Percentiles rank a stretch among this genome's conserved stretches.
Conservation (phyloP, 495 filamentous ascomycete species). For the Apiosordaria backusii region DNA sequence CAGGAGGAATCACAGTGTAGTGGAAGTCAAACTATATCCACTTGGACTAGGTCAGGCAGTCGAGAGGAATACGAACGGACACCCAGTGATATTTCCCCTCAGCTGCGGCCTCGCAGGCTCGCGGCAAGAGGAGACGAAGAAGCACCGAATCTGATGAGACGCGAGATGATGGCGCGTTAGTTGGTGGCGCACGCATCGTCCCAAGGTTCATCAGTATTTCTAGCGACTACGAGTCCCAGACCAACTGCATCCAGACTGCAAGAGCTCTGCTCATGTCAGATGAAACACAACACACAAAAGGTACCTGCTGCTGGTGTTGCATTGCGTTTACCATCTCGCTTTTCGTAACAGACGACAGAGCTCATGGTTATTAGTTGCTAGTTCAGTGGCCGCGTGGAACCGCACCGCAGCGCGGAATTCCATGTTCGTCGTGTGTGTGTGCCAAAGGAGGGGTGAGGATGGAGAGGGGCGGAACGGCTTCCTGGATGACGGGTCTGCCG, state of each 20-base stretch:
- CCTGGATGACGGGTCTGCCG: constrained; percentile 20
- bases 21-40: no score
- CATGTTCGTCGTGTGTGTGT: background rate
- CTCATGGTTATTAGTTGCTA: background rate
- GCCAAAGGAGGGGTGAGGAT: background rate
- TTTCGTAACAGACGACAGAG: background rate
- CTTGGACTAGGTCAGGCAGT: no score
- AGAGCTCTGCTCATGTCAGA: background rate
- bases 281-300: background rate
- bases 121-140: background rate
- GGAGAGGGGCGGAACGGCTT: constrained; percentile 22
- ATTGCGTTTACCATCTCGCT: background rate
- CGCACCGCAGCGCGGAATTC: background rate
- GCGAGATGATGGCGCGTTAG: constrained; percentile 2
- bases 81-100: no score
- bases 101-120: no score
- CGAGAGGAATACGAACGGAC: background rate
- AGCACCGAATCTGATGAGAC: background rate
- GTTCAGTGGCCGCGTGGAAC: constrained; percentile 7
- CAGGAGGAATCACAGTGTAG: no score
- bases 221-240: background rate
- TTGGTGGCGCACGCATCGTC: background rate
- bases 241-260: background rate
- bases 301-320: background rate
- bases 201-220: background rate